phyloP scores from a whole-genome alignment of 306 rosid species.

The Prunus davidiana region DNA sequence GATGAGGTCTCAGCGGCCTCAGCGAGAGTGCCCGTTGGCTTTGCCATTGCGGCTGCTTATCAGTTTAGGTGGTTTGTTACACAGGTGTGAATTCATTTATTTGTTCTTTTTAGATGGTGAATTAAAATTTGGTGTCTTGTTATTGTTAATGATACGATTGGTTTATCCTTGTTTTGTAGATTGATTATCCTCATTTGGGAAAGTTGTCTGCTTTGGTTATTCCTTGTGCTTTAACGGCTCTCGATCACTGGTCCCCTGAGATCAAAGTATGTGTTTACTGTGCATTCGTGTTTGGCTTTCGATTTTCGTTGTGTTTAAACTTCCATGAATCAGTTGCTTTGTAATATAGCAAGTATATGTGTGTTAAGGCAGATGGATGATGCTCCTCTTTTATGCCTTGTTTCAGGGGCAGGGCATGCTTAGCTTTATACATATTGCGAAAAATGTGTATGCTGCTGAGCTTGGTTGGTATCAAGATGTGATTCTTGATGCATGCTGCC shows the following conservation, averaged over 20 bases:
- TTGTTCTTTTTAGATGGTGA: not conserved
- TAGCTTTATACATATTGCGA: constrained; percentile 56
- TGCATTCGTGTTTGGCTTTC: not conserved
- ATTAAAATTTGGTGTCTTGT: constrained; percentile 9
- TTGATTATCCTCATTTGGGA: constrained; percentile 74
- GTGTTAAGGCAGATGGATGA: constrained; percentile 1
- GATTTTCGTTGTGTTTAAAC: not conserved
- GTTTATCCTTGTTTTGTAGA: constrained; percentile 34
- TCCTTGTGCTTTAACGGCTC: constrained; percentile 81
- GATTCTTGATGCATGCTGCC: constrained; percentile 96
- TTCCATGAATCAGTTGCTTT: not conserved
- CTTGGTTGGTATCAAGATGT: constrained; percentile 70
- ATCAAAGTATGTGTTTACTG: constrained; percentile 61
- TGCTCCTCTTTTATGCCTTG: not conserved
- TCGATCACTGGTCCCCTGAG: constrained; percentile 93
- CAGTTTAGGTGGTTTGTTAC: constrained; percentile 89
- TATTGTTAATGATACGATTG: constrained; percentile 14
- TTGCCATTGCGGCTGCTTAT: constrained; percentile 67
- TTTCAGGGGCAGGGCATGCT: constrained; percentile 88
- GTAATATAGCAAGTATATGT: constrained; percentile 1
- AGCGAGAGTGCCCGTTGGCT: constrained; percentile 67
- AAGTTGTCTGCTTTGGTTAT: constrained; percentile 67
- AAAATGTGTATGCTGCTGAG: constrained; percentile 59
- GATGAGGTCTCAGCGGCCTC: constrained; percentile 82
- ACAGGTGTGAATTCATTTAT: constrained; percentile 48